Conservation (phyloP, 805 yeast species). For the Lipomyces lipofer region DNA sequence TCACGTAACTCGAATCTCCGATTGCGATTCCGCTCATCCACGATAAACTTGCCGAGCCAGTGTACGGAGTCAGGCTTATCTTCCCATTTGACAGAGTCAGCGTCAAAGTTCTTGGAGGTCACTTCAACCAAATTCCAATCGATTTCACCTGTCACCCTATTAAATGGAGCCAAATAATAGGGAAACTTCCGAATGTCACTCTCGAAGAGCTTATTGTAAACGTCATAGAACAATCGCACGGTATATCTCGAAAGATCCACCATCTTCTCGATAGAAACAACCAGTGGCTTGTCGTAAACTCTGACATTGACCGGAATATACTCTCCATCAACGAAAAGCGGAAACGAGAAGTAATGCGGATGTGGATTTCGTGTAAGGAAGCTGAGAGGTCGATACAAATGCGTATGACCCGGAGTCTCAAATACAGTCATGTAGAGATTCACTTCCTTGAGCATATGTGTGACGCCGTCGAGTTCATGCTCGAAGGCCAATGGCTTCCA, state of each 20-base stretch:
- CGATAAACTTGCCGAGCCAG: slow-evolving; percentile 1
- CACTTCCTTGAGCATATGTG: neutral
- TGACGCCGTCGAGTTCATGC: neutral
- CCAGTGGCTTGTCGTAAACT: neutral
- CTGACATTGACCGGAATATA: slow-evolving; percentile 1
- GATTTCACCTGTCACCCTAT: neutral
- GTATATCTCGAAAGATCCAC: slow-evolving; percentile 1
- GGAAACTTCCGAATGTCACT: slow-evolving; percentile 4
- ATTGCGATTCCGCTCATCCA: slow-evolving; percentile 5
- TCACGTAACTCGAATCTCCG: slow-evolving; percentile 6
- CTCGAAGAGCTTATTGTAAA: neutral
- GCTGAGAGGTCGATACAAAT: slow-evolving; percentile 4
- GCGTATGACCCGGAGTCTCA: neutral
- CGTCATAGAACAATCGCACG: slow-evolving; percentile 6
- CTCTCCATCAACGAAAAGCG: slow-evolving; percentile 5
- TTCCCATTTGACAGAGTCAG: neutral
- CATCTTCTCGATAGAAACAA: neutral
- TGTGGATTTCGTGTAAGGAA: slow-evolving; percentile 1
- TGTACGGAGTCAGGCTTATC: neutral
- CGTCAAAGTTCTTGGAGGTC: neutral
- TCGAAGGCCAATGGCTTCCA: slow-evolving; percentile 5
- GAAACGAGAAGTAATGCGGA: slow-evolving; percentile 1
- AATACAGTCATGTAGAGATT: neutral
- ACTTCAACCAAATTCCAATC: slow-evolving; percentile 5
- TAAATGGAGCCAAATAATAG: slow-evolving; percentile 5